Percentiles rank a stretch among this genome's conserved stretches.
phyloP scores from a whole-genome alignment of 805 yeast species.

The Teunomyces barrocoloradensis region DNA sequence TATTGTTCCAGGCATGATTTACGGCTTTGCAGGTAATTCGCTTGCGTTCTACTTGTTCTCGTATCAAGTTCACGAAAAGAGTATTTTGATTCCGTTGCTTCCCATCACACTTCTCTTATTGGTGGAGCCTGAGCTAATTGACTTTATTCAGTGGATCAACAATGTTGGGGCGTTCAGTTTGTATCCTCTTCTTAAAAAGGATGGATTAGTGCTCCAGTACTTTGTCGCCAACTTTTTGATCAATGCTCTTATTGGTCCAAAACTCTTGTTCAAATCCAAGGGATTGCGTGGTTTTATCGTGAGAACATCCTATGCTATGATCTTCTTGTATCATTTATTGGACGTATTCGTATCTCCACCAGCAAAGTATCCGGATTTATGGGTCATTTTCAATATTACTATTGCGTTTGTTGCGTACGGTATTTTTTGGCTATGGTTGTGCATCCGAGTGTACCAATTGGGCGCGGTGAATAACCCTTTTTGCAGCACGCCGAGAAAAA shows the following conservation, averaged over 20 bases:
- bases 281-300: slow-evolving; percentile 26
- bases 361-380: slow-evolving; percentile 69
- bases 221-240: slow-evolving; percentile 56
- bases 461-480: too few relatives aligned
- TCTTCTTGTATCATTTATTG: slow-evolving; percentile 49
- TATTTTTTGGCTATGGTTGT: slow-evolving; percentile 80
- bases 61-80: slow-evolving; percentile 95
- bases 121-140: slow-evolving; percentile 55
- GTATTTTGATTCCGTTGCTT: slow-evolving; percentile 80
- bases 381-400: slow-evolving; percentile 75
- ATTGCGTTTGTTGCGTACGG: slow-evolving; percentile 74
- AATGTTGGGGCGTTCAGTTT: slow-evolving; percentile 82
- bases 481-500: too few relatives aligned
- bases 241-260: slow-evolving; percentile 70
- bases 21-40: slow-evolving; percentile 80
- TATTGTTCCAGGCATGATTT: slow-evolving; percentile 31
- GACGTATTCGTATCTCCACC: slow-evolving; percentile 59
- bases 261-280: slow-evolving; percentile 13
- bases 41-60: slow-evolving; percentile 88
- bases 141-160: slow-evolving; percentile 82
- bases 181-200: slow-evolving; percentile 82
- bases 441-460: slow-evolving; percentile 41
- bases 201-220: slow-evolving; percentile 73
- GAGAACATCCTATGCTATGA: slow-evolving; percentile 36
- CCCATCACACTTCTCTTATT: slow-evolving; percentile 73